Conservation (phyloP, 805 yeast genomes). For the Suhomyces tanzawaensis region DNA sequence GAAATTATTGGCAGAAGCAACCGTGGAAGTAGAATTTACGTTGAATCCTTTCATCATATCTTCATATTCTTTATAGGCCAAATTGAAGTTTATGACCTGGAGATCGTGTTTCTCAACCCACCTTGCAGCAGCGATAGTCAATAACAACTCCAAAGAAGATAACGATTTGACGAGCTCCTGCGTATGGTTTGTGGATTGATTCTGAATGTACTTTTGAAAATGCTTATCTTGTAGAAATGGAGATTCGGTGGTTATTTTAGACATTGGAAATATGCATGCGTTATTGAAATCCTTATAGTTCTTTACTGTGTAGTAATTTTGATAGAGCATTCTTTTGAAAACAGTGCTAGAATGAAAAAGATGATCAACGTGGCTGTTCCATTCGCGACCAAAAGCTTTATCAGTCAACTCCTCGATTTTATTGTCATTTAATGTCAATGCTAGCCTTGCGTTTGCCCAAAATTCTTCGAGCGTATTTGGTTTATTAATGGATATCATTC, state of each 20-base stretch:
- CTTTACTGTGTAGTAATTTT: constrained; percentile 57
- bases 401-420: constrained; percentile 17
- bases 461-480: constrained; percentile 49
- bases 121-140: constrained; percentile 75
- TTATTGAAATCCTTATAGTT: constrained; percentile 51
- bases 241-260: constrained; percentile 18
- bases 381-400: constrained; percentile 26
- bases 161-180: constrained; percentile 36
- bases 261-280: constrained; percentile 42
- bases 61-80: constrained; percentile 75
- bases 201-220: constrained; percentile 21
- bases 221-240: constrained; percentile 28
- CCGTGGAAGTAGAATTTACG: constrained; percentile 32
- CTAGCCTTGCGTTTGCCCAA: constrained; percentile 43
- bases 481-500: constrained; percentile 60
- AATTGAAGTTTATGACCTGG: constrained; percentile 67
- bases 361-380: constrained; percentile 44
- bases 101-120: constrained; percentile 57
- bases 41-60: constrained; percentile 48
- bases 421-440: constrained; percentile 27
- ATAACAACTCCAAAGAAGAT: constrained; percentile 68
- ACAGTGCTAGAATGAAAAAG: constrained; percentile 5
- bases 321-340: constrained; percentile 13
- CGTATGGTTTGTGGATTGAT: constrained; percentile 22
- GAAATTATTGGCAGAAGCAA: constrained; percentile 31